A percentile compares a stretch with the other conserved stretches of the same genome.
These are phyloP conservation scores for Chlorella vulgaris DNA, from an alignment of 139 green algal genomes.

Conservation along the genomic window DNA sequence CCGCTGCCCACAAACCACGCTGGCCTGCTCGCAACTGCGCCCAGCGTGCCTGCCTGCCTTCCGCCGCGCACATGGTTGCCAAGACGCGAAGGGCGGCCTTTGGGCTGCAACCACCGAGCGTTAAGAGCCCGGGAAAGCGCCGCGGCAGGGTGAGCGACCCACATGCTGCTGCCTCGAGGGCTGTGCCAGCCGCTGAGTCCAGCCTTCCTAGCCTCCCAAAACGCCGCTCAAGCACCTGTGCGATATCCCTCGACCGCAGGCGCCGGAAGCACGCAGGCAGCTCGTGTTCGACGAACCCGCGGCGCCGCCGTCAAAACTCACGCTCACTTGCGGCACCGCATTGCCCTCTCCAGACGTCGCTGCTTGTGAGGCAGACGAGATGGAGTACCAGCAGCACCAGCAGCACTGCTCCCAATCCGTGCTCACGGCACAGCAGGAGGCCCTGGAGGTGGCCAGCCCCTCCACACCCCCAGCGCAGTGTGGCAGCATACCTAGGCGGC, in stretches of 20 bases:
- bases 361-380: too few relatives aligned
- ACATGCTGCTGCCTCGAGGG: too few relatives aligned
- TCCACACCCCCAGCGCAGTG: neutral
- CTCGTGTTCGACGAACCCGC: too few relatives aligned
- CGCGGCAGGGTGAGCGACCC: slow-evolving; percentile 21
- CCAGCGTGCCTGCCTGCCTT: neutral
- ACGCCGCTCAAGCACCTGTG: too few relatives aligned
- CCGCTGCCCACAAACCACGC: neutral
- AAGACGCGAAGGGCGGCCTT: neutral
- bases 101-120: neutral
- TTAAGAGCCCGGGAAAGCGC: slow-evolving; percentile 9
- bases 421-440: neutral
- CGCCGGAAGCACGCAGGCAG: too few relatives aligned
- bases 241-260: too few relatives aligned
- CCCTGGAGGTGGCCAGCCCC: neutral
- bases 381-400: neutral
- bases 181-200: too few relatives aligned
- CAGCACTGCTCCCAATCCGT: slow-evolving; percentile 9
- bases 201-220: too few relatives aligned
- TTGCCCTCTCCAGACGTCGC: too few relatives aligned
- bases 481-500: neutral
- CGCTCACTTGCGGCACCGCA: too few relatives aligned
- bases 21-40: neutral
- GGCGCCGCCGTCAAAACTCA: too few relatives aligned
- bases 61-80: neutral